Percentiles rank a stretch among this genome's conserved stretches.
These are phyloP conservation scores for Boletus reticuloceps DNA, from an alignment of 768 basidiomycete species.

Conservation along the genomic window DNA sequence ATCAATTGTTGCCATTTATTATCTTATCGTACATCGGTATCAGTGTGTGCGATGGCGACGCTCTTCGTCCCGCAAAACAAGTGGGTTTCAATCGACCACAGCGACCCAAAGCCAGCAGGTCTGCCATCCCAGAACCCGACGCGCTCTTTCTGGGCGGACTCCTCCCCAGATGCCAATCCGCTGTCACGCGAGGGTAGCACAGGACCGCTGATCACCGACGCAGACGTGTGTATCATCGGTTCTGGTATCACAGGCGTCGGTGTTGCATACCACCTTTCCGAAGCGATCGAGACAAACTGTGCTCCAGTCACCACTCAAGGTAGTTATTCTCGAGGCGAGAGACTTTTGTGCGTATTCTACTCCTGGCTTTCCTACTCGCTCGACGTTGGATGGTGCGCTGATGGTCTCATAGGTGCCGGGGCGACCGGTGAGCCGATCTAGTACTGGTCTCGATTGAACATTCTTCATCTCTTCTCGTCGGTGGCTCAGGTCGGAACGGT, in stretches of 20 bases:
- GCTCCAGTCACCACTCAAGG: slow-evolving; percentile 34
- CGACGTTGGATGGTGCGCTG: background rate
- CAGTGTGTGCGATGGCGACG: slow-evolving; percentile 8
- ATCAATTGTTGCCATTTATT: background rate
- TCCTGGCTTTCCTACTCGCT: no score
- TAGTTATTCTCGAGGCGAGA: slow-evolving; percentile 78
- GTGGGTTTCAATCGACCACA: background rate
- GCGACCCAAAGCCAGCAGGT: slow-evolving; percentile 18
- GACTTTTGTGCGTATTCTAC: slow-evolving; percentile 66
- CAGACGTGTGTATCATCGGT: slow-evolving; percentile 78
- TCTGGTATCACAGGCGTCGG: slow-evolving; percentile 78
- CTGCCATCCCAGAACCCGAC: slow-evolving; percentile 65
- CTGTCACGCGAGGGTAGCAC: slow-evolving; percentile 64
- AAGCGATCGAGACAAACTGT: slow-evolving; percentile 15
- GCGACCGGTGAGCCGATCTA: slow-evolving; percentile 56
- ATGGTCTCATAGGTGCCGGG: slow-evolving; percentile 52
- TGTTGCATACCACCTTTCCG: slow-evolving; percentile 68
- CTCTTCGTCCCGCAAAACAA: no score
- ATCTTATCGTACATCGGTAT: background rate
- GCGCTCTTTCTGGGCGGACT: slow-evolving; percentile 70
- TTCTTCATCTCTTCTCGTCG: background rate
- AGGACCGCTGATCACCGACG: slow-evolving; percentile 53
- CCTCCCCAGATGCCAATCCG: slow-evolving; percentile 57
- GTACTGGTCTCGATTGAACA: background rate
- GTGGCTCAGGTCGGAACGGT: slow-evolving; percentile 66